A percentile compares a stretch with the other conserved stretches of the same genome.
These are phyloP conservation scores for Lentinula aciculospora DNA, from an alignment of 768 basidiomycete genomes.

Conservation along the genomic window DNA sequence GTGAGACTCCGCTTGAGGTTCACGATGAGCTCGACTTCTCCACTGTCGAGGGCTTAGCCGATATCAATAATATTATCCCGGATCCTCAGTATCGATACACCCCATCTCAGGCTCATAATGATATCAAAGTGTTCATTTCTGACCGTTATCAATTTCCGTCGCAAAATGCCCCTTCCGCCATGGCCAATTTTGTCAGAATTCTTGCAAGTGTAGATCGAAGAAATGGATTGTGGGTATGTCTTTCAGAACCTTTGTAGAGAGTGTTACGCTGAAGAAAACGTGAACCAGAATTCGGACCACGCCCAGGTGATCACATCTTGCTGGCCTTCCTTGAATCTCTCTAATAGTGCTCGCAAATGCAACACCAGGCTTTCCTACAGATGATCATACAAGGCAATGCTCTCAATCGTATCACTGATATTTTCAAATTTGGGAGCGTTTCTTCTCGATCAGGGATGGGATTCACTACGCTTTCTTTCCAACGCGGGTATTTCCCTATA, in stretches of 20 bases:
- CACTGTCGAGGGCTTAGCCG: background rate
- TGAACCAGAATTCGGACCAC: background rate
- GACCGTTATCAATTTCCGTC: slow-evolving; percentile 19
- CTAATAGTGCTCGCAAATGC: slow-evolving; percentile 4
- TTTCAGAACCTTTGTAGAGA: background rate
- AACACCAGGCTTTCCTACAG: slow-evolving; percentile 30
- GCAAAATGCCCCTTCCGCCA: slow-evolving; percentile 8
- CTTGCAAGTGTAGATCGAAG: slow-evolving; percentile 26
- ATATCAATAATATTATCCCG: background rate
- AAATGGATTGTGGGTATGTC: slow-evolving; percentile 37
- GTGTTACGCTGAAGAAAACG: slow-evolving; percentile 19
- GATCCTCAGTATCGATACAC: slow-evolving; percentile 10
- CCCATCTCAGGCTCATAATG: slow-evolving; percentile 6
- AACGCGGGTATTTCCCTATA: slow-evolving; percentile 48
- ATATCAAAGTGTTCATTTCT: background rate
- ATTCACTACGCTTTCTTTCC: slow-evolving; percentile 44
- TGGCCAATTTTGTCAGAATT: slow-evolving; percentile 1
- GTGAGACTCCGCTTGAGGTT: background rate
- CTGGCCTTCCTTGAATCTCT: slow-evolving; percentile 17
- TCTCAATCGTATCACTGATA: slow-evolving; percentile 41
- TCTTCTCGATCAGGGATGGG: slow-evolving; percentile 29
- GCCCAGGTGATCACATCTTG: slow-evolving; percentile 34
- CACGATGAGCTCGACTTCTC: slow-evolving; percentile 2
- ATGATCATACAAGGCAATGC: slow-evolving; percentile 43
- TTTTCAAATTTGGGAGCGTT: slow-evolving; percentile 41